A percentile compares a stretch with the other conserved stretches of the same genome.
phyloP scores from a whole-genome alignment of 805 yeast species.

The Kuraishia piskuri region DNA sequence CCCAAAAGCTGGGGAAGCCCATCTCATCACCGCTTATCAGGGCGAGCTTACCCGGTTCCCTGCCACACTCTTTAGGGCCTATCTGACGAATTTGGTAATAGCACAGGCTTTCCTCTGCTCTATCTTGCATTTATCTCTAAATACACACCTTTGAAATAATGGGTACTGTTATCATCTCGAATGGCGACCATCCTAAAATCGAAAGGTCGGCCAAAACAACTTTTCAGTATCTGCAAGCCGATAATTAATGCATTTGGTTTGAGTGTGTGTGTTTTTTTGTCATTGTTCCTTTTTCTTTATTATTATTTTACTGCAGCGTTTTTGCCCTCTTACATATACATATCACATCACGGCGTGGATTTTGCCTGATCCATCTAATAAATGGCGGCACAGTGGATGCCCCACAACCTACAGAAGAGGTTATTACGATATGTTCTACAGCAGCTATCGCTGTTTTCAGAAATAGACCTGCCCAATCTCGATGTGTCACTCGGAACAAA shows the following conservation, averaged over 20 bases:
- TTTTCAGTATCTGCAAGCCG: no score
- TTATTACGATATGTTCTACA: slow-evolving; percentile 72
- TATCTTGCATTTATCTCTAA: not conserved
- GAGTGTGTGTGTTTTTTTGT: not conserved
- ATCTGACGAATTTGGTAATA: not conserved
- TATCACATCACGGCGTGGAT: not conserved
- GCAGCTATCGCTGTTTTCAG: slow-evolving; percentile 75
- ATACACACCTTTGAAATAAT: not conserved
- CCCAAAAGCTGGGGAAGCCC: not conserved
- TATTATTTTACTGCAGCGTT: not conserved
- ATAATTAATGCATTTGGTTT: not conserved
- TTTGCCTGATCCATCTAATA: not conserved
- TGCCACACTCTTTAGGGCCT: not conserved
- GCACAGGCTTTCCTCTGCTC: not conserved
- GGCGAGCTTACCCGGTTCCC: not conserved
- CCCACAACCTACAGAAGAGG: slow-evolving; percentile 78
- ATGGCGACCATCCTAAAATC: not conserved
- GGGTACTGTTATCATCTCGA: not conserved
- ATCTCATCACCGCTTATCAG: not conserved
- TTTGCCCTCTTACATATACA: not conserved
- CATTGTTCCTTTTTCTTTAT: no score
- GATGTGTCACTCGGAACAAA: slow-evolving; percentile 69
- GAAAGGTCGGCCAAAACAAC: no score
- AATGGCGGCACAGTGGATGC: slow-evolving; percentile 54
- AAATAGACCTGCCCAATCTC: slow-evolving; percentile 70